Evolutionary conservation across 2,329 filamentous ascomycete species (phyloP), one percentile per base, ranked within the genome.

Genomic region (Coniella vitis): DNA sequence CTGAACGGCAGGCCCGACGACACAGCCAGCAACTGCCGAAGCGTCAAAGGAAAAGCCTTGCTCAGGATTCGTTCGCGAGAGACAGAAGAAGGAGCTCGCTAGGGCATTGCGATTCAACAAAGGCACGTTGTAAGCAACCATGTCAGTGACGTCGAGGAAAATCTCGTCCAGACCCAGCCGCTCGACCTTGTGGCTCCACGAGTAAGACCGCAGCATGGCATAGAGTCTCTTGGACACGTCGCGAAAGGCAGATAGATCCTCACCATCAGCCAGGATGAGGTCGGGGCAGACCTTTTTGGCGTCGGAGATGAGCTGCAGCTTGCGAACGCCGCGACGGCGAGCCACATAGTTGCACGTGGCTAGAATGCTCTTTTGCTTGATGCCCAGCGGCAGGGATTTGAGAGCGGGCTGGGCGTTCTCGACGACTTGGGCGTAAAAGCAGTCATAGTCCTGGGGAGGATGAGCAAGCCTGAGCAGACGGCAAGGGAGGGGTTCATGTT

Each of bases 301-400:
- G 54, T 96, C 89, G 46, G 75, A 78, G 61, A 96, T 82, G 55
- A 89, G 78, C 74, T 94, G 90, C 52, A 97, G 75, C 70, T 98
- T 97, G 64, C 78, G 74, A 47, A 90, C 74, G 47, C 81, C 81
- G n/a, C 69, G 76, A 45, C 81, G 72, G 32, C 91, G 82, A 19
- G 91, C 91, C 62, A 87, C 87, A 65, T 97, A 97, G 68, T 97
- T 97, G 75, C 88, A 94, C 4, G 90, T 95, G 19, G 90, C 88
- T 36, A 93, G 75, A 48, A 96, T 95, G 63, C 90, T 87, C 68
- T 96, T 96, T 67, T 96, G 90, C 65, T 90, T 87, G 51, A 95
- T 82, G 32, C 89, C 90, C 31, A 97, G 71, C 7, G 90, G 88
- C 16, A 86, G 69, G 1, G 76, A 73, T 61, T 81, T 88, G 49